These are phyloP conservation scores for Trichoderma erinaceum DNA, from an alignment of 495 filamentous ascomycete species.

Conservation along the genomic window DNA sequence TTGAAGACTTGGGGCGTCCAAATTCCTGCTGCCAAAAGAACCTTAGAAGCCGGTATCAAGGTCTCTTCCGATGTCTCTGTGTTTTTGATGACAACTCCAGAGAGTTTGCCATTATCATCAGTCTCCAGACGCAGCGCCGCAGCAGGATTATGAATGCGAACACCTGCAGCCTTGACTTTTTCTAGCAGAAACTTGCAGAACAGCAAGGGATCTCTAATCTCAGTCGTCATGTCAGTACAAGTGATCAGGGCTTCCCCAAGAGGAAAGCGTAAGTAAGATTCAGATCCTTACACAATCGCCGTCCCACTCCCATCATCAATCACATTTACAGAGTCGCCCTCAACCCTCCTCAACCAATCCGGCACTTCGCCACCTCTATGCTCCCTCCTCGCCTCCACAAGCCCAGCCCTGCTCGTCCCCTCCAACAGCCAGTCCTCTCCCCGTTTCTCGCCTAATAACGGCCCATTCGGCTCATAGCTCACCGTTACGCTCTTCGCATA, in stretches of 20 bases:
- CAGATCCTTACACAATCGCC: slow-evolving; percentile 54
- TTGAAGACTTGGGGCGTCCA: slow-evolving; percentile 62
- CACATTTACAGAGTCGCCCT: slow-evolving; percentile 50
- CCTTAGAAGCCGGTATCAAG: slow-evolving; percentile 48
- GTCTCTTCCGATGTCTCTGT: slow-evolving; percentile 43
- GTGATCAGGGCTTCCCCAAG: not conserved
- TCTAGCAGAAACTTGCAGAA: slow-evolving; percentile 60
- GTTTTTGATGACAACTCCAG: slow-evolving; percentile 40
- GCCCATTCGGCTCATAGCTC: slow-evolving; percentile 36
- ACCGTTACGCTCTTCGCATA: slow-evolving; percentile 58
- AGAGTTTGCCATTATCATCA: slow-evolving; percentile 40
- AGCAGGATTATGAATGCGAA: slow-evolving; percentile 60
- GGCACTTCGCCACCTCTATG: slow-evolving; percentile 29
- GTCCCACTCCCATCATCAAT: slow-evolving; percentile 58
- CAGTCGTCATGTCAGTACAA: not conserved
- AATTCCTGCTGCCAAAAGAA: slow-evolving; percentile 62
- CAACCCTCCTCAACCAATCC: slow-evolving; percentile 52
- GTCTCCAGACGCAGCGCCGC: slow-evolving; percentile 47
- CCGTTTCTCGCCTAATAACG: slow-evolving; percentile 19
- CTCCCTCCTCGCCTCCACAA: slow-evolving; percentile 40
- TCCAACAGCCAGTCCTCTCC: slow-evolving; percentile 58
- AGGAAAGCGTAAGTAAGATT: slow-evolving; percentile 7
- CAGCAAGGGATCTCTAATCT: slow-evolving; percentile 41
- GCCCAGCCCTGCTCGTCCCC: slow-evolving; percentile 57
- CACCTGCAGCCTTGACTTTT: slow-evolving; percentile 51